A percentile compares a stretch with the other conserved stretches of the same genome.
phyloP scores from a whole-genome alignment of 2,329 filamentous ascomycete species.

The Allantophomopsis lycopodina region DNA sequence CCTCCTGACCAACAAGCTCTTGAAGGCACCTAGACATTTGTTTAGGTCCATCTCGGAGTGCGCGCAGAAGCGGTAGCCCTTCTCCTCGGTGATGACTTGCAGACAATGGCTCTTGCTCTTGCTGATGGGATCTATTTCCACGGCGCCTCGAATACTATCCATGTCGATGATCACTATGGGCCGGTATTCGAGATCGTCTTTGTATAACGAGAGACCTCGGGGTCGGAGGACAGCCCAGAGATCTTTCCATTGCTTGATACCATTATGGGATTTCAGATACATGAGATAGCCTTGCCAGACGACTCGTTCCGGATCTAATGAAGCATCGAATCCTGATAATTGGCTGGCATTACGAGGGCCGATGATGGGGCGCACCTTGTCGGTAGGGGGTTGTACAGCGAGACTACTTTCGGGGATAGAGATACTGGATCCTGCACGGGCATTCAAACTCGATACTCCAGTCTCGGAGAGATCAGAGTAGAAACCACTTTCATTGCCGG shows the following conservation, averaged over 20 bases:
- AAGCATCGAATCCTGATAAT: constrained; percentile 36
- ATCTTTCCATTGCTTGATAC: constrained; percentile 87
- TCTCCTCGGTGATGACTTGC: constrained; percentile 89
- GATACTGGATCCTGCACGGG: constrained; percentile 19
- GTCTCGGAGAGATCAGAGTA: constrained; percentile 79
- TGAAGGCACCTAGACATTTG: constrained; percentile 79
- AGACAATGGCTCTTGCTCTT: constrained; percentile 76
- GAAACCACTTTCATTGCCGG: constrained; percentile 57
- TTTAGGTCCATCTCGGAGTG: constrained; percentile 70
- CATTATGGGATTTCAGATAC: constrained; percentile 68
- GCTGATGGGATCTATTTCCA: constrained; percentile 82
- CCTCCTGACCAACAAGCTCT: constrained; percentile 66
- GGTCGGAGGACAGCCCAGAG: constrained; percentile 86
- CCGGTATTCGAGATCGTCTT: constrained; percentile 82
- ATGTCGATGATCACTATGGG: constrained; percentile 73
- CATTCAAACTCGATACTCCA: constrained; percentile 28
- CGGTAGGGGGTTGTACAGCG: constrained; percentile 16
- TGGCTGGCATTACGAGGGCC: constrained; percentile 46
- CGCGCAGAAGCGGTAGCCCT: constrained; percentile 65
- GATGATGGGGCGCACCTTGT: constrained; percentile 19
- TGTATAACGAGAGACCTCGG: constrained; percentile 79
- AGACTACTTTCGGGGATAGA: constrained; percentile 17
- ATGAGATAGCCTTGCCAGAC: constrained; percentile 87
- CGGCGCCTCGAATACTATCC: constrained; percentile 69
- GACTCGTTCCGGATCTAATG: constrained; percentile 71